Percentiles rank a stretch among this genome's conserved stretches.
phyloP scores from a whole-genome alignment of 768 basidiomycete genomes.

The Omphalotus guepiniiformis region DNA sequence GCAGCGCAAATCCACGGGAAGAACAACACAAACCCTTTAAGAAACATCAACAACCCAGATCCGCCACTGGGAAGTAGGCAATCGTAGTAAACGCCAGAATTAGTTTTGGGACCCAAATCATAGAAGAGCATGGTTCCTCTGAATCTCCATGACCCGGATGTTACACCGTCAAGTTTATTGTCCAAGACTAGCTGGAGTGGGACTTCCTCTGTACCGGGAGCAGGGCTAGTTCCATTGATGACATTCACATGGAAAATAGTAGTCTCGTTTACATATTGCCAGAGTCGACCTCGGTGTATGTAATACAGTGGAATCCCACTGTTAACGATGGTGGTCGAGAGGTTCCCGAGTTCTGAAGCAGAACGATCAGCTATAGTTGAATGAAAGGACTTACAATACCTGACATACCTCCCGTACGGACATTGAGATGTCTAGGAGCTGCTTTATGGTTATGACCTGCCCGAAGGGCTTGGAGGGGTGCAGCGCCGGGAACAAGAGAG shows the following conservation, averaged over 20 bases:
- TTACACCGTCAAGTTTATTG: neutral
- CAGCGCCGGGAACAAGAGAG: conserved; percentile 38
- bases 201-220: conserved; percentile 25
- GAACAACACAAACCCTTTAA: conserved; percentile 35
- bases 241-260: conserved; percentile 52
- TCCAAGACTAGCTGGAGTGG: conserved; percentile 46
- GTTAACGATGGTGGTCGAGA: conserved; percentile 38
- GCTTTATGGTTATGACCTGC: conserved; percentile 12
- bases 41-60: conserved; percentile 46
- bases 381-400: neutral
- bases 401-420: conserved; percentile 28
- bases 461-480: conserved; percentile 24
- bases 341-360: conserved; percentile 44
- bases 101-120: conserved; percentile 37
- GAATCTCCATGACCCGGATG: conserved; percentile 24
- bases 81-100: conserved; percentile 41
- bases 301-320: conserved; percentile 47
- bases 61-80: conserved; percentile 34
- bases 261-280: conserved; percentile 52
- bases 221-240: conserved; percentile 39
- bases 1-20: conserved; percentile 1
- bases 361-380: neutral
- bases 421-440: conserved; percentile 26
- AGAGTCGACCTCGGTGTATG: conserved; percentile 47
- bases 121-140: conserved; percentile 48